Percentiles rank a stretch among this genome's conserved stretches.
phyloP scores from a whole-genome alignment of 2,329 filamentous ascomycete species.

The Ceratocystiopsis minuta region DNA sequence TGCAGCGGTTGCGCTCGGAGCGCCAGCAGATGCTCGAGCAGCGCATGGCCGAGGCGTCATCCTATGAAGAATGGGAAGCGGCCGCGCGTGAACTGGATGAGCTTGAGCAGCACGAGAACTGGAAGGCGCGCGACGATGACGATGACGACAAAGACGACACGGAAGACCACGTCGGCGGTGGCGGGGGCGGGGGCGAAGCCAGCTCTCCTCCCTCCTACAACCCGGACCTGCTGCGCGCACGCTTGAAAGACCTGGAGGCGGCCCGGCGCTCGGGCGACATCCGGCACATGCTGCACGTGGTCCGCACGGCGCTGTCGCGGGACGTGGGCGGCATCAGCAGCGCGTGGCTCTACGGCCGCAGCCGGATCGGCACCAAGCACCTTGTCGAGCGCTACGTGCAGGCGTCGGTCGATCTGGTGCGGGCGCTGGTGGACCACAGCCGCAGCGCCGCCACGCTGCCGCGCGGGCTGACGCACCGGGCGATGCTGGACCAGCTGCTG shows the following conservation, averaged over 20 bases:
- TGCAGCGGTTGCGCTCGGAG: conserved; percentile 1
- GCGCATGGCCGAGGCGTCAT: conserved; percentile 7
- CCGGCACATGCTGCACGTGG: conserved; percentile 57
- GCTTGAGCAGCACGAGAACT: conserved; percentile 62
- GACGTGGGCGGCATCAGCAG: conserved; percentile 78
- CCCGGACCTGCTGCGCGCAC: conserved; percentile 45
- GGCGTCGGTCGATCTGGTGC: conserved; percentile 57
- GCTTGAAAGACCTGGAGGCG: conserved; percentile 56
- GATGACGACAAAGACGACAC: conserved; percentile 21
- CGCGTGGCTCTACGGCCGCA: conserved; percentile 63
- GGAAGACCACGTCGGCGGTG: too few species aligned
- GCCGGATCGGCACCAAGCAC: conserved; percentile 69
- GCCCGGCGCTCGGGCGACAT: conserved; percentile 57
- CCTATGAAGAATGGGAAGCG: conserved; percentile 52
- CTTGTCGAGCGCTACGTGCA: conserved; percentile 78
- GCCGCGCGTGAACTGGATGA: conserved; percentile 62
- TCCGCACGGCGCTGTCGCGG: conserved; percentile 64
- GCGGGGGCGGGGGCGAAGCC: too few species aligned
- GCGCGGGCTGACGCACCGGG: conserved; percentile 38
- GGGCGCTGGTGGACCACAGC: conserved; percentile 41
- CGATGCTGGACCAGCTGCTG: conserved; percentile 49
- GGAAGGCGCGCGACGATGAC: conserved; percentile 46
- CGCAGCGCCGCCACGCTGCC: conserved; percentile 29
- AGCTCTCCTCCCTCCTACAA: conserved; percentile 26
- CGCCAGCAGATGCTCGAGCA: conserved; percentile 5